Conservation (phyloP, 257 asterid species). For the Solanum lycopersicoides region DNA sequence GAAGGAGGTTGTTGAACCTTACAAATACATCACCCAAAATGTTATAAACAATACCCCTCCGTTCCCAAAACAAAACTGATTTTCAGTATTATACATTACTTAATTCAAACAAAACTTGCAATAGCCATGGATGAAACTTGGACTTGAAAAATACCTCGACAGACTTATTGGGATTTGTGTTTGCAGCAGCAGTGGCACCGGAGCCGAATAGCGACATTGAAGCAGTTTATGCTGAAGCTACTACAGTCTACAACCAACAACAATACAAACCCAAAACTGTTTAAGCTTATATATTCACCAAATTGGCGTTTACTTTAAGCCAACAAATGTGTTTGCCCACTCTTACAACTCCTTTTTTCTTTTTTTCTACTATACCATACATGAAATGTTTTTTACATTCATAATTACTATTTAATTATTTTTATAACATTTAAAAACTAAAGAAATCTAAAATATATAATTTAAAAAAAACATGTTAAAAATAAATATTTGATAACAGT, state of each 20-base stretch:
- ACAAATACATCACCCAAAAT: not conserved
- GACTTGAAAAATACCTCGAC: conserved; percentile 40
- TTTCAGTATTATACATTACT: not conserved
- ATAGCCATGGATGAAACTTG: not conserved
- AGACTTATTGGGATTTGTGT: conserved; percentile 73
- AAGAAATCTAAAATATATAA: too few species aligned
- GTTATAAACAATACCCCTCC: not conserved
- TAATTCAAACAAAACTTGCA: not conserved
- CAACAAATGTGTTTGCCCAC: not conserved
- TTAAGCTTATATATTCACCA: not conserved
- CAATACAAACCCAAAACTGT: not conserved
- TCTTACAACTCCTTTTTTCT: not conserved
- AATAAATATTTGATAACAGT: too few species aligned
- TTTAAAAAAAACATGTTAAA: too few species aligned
- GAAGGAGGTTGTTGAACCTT: conserved; percentile 75
- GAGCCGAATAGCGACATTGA: conserved; percentile 46
- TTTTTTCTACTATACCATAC: not conserved
- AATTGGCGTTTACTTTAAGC: not conserved
- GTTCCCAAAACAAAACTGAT: not conserved
- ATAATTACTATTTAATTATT: too few species aligned
- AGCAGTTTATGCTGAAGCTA: not conserved
- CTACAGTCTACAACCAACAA: too few species aligned
- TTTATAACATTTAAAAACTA: too few species aligned
- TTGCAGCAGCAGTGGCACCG: conserved; percentile 31
- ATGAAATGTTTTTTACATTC: too few species aligned